Conservation (phyloP, 2,329 filamentous ascomycete genomes). For the Neofusicoccum kwambonambiense region DNA sequence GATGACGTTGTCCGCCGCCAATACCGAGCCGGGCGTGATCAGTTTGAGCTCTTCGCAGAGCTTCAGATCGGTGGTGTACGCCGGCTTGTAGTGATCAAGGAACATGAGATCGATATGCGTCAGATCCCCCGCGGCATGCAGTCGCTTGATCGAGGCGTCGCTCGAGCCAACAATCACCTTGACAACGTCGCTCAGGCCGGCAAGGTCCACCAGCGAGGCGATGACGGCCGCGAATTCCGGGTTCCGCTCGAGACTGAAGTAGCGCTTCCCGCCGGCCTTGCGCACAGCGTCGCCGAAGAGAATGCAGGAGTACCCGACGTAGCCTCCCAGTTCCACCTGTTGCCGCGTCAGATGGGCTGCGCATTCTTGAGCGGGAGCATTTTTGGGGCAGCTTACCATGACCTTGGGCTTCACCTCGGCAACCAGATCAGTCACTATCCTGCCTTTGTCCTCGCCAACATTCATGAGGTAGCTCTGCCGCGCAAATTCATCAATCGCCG, state of each 20-base stretch:
- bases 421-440: conserved; percentile 68
- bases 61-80: conserved; percentile 72
- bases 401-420: conserved; percentile 61
- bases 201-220: conserved; percentile 67
- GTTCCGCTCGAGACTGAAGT: conserved; percentile 71
- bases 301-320: conserved; percentile 78
- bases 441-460: conserved; percentile 72
- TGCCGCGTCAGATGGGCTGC: conserved; percentile 20
- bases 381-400: conserved; percentile 50
- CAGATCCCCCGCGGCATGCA: conserved; percentile 56
- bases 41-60: conserved; percentile 70
- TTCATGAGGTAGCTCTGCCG: conserved; percentile 75
- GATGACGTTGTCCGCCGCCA: conserved; percentile 70
- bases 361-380: background rate
- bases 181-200: conserved; percentile 69
- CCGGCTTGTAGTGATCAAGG: conserved; percentile 77
- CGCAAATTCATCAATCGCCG: conserved; percentile 69
- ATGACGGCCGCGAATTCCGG: conserved; percentile 73
- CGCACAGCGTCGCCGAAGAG: conserved; percentile 68
- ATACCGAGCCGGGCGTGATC: conserved; percentile 60
- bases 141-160: conserved; percentile 61
- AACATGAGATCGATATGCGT: conserved; percentile 70
- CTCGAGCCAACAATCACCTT: conserved; percentile 69
- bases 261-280: conserved; percentile 61
- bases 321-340: conserved; percentile 72